Percentiles rank a stretch among this genome's conserved stretches.
Evolutionary conservation across 345 rosid species (phyloP).

Genomic region (Salix viminalis): DNA sequence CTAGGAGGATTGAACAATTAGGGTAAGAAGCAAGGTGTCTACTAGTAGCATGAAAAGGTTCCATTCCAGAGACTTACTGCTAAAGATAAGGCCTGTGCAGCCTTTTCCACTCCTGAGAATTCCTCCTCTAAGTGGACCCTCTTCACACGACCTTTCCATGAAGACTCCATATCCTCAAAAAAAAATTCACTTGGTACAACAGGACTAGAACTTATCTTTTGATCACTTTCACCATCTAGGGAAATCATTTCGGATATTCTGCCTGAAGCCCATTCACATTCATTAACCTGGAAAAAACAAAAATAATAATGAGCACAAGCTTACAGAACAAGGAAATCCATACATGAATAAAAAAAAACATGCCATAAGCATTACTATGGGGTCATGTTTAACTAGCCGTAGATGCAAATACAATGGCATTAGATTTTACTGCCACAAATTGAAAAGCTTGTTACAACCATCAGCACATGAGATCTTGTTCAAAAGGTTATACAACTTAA

Average conservation of each 20-base stretch:
- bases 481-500: neutral
- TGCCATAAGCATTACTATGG: neutral
- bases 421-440: neutral
- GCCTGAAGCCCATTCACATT: slow-evolving; percentile 63
- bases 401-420: neutral
- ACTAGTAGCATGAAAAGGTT: slow-evolving; percentile 5
- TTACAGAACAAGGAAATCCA: neutral
- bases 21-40: neutral
- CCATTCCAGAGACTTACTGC: slow-evolving; percentile 46
- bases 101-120: slow-evolving; percentile 53
- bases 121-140: slow-evolving; percentile 69
- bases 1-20: neutral
- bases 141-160: slow-evolving; percentile 85
- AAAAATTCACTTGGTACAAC: slow-evolving; percentile 73
- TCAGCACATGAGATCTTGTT: neutral
- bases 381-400: neutral
- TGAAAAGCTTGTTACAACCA: neutral
- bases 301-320: neutral
- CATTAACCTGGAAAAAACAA: slow-evolving; percentile 51
- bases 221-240: slow-evolving; percentile 63
- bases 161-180: slow-evolving; percentile 81
- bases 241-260: slow-evolving; percentile 69
- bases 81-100: slow-evolving; percentile 63
- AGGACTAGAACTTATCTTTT: slow-evolving; percentile 35
- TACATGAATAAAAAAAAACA: neutral